Evolutionary conservation across 169 alveolate species (phyloP).

Genomic region (Plasmodium vivax): DNA sequence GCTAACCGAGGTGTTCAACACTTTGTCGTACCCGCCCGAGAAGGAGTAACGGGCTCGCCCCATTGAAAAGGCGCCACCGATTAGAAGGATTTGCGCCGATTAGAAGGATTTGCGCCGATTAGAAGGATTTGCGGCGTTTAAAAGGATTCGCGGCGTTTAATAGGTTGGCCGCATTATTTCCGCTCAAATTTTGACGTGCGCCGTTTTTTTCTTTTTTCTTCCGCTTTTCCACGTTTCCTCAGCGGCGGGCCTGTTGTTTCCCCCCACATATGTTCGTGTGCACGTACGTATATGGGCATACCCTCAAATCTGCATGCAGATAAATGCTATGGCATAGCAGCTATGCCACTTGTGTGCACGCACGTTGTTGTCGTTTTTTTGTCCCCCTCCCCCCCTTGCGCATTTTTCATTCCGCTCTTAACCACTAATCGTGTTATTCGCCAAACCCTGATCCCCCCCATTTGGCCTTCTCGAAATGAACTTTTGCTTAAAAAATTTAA

Average conservation of each 20-base stretch:
- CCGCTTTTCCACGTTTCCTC: background rate
- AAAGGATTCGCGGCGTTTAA: background rate
- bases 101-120: background rate
- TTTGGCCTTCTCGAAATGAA: background rate
- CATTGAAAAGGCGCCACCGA: background rate
- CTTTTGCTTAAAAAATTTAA: background rate
- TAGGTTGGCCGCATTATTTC: background rate
- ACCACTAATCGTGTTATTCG: background rate
- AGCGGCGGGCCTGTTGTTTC: background rate
- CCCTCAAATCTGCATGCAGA: background rate
- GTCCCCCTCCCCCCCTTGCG: background rate
- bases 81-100: no score
- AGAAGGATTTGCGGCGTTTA: no score
- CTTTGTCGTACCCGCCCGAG: conserved; percentile 48
- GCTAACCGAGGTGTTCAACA: conserved; percentile 41
- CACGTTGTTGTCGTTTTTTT: background rate
- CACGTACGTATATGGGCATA: background rate
- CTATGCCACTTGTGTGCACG: background rate
- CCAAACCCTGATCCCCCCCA: background rate
- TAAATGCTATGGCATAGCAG: background rate
- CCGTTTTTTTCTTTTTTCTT: background rate
- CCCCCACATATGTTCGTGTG: background rate
- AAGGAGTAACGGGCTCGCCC: conserved; percentile 21
- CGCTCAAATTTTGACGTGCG: background rate
- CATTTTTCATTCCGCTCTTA: background rate